These are phyloP conservation scores for Jatropha curcas DNA, from an alignment of 345 rosid genomes.

Conservation along the genomic window DNA sequence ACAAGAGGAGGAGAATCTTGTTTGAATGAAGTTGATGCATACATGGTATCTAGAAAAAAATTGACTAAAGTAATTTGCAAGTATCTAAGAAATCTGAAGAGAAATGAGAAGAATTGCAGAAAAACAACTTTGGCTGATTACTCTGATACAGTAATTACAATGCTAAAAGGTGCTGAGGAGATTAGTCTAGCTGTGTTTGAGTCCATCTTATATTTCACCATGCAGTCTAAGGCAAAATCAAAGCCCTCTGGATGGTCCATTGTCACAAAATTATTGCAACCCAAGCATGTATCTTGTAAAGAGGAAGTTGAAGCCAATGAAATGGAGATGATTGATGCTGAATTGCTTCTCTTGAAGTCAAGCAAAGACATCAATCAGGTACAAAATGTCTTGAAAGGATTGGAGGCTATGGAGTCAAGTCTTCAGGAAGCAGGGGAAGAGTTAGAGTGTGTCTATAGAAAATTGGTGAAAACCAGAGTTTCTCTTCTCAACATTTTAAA, in stretches of 20 bases:
- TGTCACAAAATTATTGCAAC: conserved; percentile 20
- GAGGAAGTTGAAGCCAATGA: conserved; percentile 8
- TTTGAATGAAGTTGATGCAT: conserved; percentile 5
- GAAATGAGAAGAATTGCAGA: conserved; percentile 1
- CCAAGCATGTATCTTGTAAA: conserved; percentile 6
- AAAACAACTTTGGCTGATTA: not conserved
- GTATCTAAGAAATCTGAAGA: conserved; percentile 6
- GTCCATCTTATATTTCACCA: conserved; percentile 13
- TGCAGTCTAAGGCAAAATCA: conserved; percentile 9
- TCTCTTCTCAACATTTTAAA: too few relatives aligned
- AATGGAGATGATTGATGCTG: conserved; percentile 9
- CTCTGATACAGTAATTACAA: not conserved
- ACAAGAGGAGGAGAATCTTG: not conserved
- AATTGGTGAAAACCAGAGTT: too few relatives aligned
- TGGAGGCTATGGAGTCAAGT: too few relatives aligned
- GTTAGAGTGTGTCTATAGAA: too few relatives aligned
- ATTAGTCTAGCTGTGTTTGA: conserved; percentile 14
- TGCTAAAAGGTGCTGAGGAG: conserved; percentile 20
- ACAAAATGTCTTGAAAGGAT: not conserved
- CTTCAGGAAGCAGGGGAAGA: too few relatives aligned
- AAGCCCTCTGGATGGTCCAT: conserved; percentile 15
- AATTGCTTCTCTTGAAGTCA: conserved; percentile 8
- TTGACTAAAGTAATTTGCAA: conserved; percentile 1
- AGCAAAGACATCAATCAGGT: not conserved
- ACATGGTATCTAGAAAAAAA: not conserved